phyloP scores from a whole-genome alignment of 106 monocot genomes.

The Dendrobium chrysotoxum region DNA sequence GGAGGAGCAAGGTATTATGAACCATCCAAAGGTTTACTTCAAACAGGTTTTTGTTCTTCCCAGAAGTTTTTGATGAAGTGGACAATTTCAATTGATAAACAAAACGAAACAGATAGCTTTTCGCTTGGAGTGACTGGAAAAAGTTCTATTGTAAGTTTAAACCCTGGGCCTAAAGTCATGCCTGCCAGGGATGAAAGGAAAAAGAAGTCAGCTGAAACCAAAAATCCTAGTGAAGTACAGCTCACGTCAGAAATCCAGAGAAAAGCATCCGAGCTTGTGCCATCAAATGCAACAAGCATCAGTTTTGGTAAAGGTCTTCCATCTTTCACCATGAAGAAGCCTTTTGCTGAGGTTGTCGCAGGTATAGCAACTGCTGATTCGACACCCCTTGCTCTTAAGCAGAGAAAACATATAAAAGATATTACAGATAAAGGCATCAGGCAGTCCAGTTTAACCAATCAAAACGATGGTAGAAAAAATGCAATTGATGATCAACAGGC shows the following conservation, averaged over 20 bases:
- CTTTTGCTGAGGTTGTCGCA: constrained; percentile 92
- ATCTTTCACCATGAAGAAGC: constrained; percentile 71
- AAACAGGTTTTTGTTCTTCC: constrained; percentile 59
- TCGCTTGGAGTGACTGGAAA: constrained; percentile 4
- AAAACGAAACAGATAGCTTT: constrained; percentile 14
- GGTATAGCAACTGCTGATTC: constrained; percentile 41
- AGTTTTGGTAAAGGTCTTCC: constrained; percentile 74
- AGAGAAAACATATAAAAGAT: constrained; percentile 34
- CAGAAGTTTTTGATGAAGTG: constrained; percentile 73
- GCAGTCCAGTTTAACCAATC: constrained; percentile 10
- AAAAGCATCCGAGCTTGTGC: constrained; percentile 14
- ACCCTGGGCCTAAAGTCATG: constrained; percentile 2
- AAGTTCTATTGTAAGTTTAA: constrained; percentile 13
- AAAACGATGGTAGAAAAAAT: constrained; percentile 25
- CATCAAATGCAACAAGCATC: constrained; percentile 35
- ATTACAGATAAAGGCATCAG: constrained; percentile 20
- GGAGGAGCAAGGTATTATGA: constrained; percentile 85
- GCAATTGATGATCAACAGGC: constrained; percentile 8
- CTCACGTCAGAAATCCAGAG: constrained; percentile 12
- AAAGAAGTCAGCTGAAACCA: constrained; percentile 22
- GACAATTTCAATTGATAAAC: constrained; percentile 37
- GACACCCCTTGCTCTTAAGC: constrained; percentile 26
- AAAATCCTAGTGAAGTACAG: constrained; percentile 17
- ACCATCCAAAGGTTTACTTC: constrained; percentile 78
- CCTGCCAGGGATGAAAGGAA: constrained; percentile 14